Conservation (phyloP, 2,329 filamentous ascomycete species). For the Curvularia eragrostidis region DNA sequence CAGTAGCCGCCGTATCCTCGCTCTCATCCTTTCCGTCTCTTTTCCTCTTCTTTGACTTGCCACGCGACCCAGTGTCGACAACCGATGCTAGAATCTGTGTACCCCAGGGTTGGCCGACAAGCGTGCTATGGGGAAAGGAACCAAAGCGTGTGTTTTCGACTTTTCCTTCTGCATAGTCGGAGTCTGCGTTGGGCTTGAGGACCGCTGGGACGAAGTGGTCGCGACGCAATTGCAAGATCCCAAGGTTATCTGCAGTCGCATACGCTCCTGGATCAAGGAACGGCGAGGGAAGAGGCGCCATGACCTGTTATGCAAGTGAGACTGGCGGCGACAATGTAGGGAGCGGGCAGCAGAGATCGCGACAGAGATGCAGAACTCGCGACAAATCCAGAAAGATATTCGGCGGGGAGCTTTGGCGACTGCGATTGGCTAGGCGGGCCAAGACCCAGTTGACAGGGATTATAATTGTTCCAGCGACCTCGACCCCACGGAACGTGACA, state of each 20-base stretch:
- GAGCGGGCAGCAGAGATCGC: not conserved
- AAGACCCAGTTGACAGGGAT: constrained; percentile 33
- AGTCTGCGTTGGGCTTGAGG: constrained; percentile 47
- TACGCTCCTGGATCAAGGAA: constrained; percentile 75
- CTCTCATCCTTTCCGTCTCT: constrained; percentile 49
- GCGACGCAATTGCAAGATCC: constrained; percentile 86
- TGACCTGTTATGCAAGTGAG: constrained; percentile 11
- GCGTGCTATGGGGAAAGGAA: constrained; percentile 65
- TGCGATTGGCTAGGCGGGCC: constrained; percentile 37
- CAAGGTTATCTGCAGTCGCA: constrained; percentile 71
- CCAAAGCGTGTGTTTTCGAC: constrained; percentile 90
- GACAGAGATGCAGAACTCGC: constrained; percentile 9
- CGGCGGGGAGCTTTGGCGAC: constrained; percentile 34
- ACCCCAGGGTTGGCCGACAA: constrained; percentile 81
- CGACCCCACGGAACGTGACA: constrained; percentile 19
- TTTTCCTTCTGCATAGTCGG: constrained; percentile 55
- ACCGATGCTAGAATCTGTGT: constrained; percentile 88
- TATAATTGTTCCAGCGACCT: constrained; percentile 4
- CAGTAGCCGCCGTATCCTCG: constrained; percentile 20
- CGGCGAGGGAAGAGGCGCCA: constrained; percentile 63
- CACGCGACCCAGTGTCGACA: constrained; percentile 90
- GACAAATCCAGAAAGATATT: constrained; percentile 23
- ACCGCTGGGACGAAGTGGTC: constrained; percentile 82
- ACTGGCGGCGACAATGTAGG: constrained; percentile 2
- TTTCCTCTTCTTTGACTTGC: constrained; percentile 63